Evolutionary conservation across 345 rosid species (phyloP), one percentile per base, ranked within the genome.

Genomic region (Acer campestre): DNA sequence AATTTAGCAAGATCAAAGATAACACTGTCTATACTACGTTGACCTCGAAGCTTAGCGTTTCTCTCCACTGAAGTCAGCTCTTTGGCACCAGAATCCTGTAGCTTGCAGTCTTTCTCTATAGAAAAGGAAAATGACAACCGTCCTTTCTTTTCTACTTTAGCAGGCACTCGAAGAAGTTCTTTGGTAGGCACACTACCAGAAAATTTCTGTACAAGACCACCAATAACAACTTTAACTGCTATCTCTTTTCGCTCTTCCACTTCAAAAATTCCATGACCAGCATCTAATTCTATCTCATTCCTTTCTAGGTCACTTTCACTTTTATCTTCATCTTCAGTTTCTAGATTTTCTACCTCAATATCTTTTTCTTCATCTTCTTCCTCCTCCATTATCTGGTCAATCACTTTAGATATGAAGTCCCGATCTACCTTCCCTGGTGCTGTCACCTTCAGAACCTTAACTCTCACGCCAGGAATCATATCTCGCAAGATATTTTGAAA

Each of bases 391-490:
- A 90, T 87, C 84, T 92, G 92, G 66, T 92, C 96, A 82, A 95
- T 88, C 75, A 92, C 93, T 90, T 90, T 92, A 44, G 94, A 88
- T 84, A 92, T 87, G 83, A 95, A 89, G 82, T 95, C 98, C 81
- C 75, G 87, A 84, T 95, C 98, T 56, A 84, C 90, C 85, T 88
- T 95, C 59, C 88, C 92, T 12, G 98, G 88, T 2, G 92, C 69
- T 25, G 87, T 93, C 76, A 92, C 95, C 84, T 93, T 95, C 88
- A 93, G 80, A 78, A 92, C 97, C 91, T 93, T 95, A 76, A 92
- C 91, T 85, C 88, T 88, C 49, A 87, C 92, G 40, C 93, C 97
- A 78, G 98, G 97, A 87, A 93, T 87, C 92, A 95, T 88, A 86
- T 93, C 99, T 70, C 79, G 85, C 81, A 93, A 85, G 61, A 95